Evolutionary conservation across 257 asterid species (phyloP), one percentile per base, ranked within the genome.

Genomic region (Solanum pennellii): DNA sequence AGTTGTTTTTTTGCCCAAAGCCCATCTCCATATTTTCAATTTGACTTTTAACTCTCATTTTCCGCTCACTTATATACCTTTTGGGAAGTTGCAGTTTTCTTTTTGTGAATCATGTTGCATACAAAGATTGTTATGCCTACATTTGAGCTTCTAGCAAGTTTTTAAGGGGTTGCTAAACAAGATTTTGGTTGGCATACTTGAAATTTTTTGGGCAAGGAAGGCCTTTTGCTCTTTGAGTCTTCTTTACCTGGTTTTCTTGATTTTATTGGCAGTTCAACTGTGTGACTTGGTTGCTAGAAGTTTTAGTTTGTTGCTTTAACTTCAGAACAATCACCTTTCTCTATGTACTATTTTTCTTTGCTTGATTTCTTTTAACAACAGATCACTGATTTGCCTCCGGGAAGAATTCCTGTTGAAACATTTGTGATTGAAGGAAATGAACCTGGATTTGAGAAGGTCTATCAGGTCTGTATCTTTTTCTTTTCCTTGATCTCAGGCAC

Each of bases 321-420:
- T 49, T 45, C 16, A 45, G 25, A 25, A 79, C 27, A 25, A 84
- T 27, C 31, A 85, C 47, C 21, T 85, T 0, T 44, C 45, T 45
- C 88, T 44, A 12, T 89, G 41, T 7, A 45, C 21, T 52, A 2
- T 79, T 42, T 69, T 86, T 45, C 72, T 56, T 86, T 83, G 83
- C 83, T 44, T 52, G 66, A 39, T 75, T 73, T 89, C 49, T 87
- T 86, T 49, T 76, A 91, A 90, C 90, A 76, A 85, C 95, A 97
- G 98, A 97, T 97, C 84, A 97, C 96, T 79, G 98, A 94, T 92
- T 90, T 95, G 90, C 99, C 98, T 86, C 98, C 98, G 45, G 99
- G 99, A 93, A 97, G 99, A 90, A 89, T 94, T 39, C 99, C 98
- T 25, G 93, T 97, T 39, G 92, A 94, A 90, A 95, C 98, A 65